phyloP scores from a whole-genome alignment of 2,329 filamentous ascomycete species.

The Orbilia brochopaga region DNA sequence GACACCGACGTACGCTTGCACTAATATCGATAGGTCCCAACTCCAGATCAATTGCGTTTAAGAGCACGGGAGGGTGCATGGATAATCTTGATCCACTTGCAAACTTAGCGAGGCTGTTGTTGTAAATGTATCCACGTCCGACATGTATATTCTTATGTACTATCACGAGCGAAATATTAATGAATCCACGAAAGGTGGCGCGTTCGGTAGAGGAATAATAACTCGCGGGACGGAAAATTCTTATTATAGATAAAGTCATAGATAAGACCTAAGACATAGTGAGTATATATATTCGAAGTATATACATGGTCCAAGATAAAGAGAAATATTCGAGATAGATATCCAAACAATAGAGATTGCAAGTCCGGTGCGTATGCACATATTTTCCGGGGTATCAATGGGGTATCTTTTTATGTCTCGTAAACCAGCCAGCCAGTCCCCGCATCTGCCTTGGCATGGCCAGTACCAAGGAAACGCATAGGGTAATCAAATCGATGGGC shows the following conservation, averaged over 20 bases:
- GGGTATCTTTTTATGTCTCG: no score
- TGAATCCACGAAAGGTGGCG: not conserved
- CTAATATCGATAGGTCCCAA: constrained; percentile 57
- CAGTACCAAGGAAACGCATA: not conserved
- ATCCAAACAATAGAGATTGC: no score
- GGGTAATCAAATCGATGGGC: constrained; percentile 31
- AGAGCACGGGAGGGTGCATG: not conserved
- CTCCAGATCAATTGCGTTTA: constrained; percentile 38
- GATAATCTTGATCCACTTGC: not conserved
- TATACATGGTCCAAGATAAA: no score
- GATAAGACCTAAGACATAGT: no score
- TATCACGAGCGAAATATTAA: constrained; percentile 30
- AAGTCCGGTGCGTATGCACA: no score
- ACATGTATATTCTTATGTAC: constrained; percentile 8
- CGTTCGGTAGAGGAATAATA: not conserved
- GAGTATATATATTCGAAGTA: no score
- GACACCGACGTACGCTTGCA: constrained; percentile 60
- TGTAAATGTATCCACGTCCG: not conserved
- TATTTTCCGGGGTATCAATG: no score
- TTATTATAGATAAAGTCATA: no score
- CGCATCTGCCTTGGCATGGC: no score
- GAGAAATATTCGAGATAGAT: no score
- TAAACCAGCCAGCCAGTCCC: no score
- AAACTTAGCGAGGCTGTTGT: not conserved
- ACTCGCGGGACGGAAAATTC: no score